Evolutionary conservation across 1,284 basidiomycete species (phyloP), one percentile per base, ranked within the genome.

Genomic region (Meripilus lineatus): DNA sequence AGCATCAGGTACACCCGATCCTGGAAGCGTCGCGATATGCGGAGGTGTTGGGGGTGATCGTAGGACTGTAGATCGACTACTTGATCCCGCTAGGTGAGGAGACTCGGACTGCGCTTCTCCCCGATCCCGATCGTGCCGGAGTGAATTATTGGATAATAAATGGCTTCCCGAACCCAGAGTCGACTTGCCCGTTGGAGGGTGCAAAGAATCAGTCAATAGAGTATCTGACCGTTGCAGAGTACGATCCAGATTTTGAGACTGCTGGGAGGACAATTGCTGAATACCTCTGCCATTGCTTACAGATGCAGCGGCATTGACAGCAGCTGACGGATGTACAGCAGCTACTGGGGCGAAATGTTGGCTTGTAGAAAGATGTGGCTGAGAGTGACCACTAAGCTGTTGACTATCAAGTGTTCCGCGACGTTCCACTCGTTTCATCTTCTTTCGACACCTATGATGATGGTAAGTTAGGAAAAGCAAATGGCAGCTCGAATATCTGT

Each of bases 371-470:
- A 30, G 33, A 8, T 22, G 17, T 32, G 23, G 7, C n/a, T 32
- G 20, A 30, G 38, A 25, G 6, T 30, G 49, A 24, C 23, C 48
- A 47, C 43, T 46, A 5, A 53, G 44, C 35, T 52, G 66, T 58
- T 71, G 68, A 39, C 59, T 63, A 45, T 80, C 79, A 4, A 84
- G 59, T 14, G 84, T 86, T 5, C 84, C 84, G 8, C 85, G 70
- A 14, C 83, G 70, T 60, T 89, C 87, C 33, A 87, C 81, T 2
- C 86, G 77, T 65, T 88, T 88, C 86, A 89, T 89, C 64, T 89
- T 89, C 65, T 89, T 89, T 42, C 86, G 74, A 63, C 86, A 88
- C 44, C 79, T 81, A 47, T 40, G 14, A 30, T 32, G 37, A 26
- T 13, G 33, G 38, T 37, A 36, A 18, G 33, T 35, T 25, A n/a